Base-by-base conservation (phyloP, 352 stramenopile genomes). In the Ophiocytium majus region DNA sequence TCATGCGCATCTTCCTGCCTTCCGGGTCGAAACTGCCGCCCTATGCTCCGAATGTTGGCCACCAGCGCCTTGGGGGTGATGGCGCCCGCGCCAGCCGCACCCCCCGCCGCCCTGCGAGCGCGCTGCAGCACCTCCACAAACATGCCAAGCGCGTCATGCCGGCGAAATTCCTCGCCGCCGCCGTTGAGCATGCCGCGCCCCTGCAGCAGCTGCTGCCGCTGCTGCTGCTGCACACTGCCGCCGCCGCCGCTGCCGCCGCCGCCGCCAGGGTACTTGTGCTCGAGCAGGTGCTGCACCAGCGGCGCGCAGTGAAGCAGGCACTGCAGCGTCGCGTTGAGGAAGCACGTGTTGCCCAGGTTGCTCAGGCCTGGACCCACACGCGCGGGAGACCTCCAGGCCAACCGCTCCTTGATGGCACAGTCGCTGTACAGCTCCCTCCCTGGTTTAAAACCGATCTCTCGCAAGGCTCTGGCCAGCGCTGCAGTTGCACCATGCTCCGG, bases 311-410 rank as follows among this genome's bases (percentile, higher is more conserved):
- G 92, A 63, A 90, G 94, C 31, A 98, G 91, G 75, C 94, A 97
- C 89, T 98, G 95, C 1, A 90, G 74, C n/a, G 84, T 79, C 74
- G 93, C 94, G 85, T 96, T 98, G 92, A 98, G 96, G 85, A 97
- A 98, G 86, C 95, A 98, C 10, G 95, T 98, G 83, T 98, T 98
- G 19, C 95, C 95, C 33, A 98, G 89, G 85, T 98, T 98, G 83
- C 95, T 91, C 1, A 98, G 89, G 1, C 96, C 96, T 0, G 82
- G 74, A 9, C 82, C 82, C 31, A 86, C 35, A 0, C 66, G 17
- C 37, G 50, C 35, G 37, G 76, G 66, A 66, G 23, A 1, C 9
- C 36, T 32, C 82, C 82, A 86, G 23, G 10, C 17, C 34, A 86
- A 37, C 31, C 64, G 35, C 1, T 14, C 71, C 82, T 86, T 86